Base-by-base conservation (phyloP, 2,329 filamentous ascomycete genomes). In the Cladophialophora yegresii region DNA sequence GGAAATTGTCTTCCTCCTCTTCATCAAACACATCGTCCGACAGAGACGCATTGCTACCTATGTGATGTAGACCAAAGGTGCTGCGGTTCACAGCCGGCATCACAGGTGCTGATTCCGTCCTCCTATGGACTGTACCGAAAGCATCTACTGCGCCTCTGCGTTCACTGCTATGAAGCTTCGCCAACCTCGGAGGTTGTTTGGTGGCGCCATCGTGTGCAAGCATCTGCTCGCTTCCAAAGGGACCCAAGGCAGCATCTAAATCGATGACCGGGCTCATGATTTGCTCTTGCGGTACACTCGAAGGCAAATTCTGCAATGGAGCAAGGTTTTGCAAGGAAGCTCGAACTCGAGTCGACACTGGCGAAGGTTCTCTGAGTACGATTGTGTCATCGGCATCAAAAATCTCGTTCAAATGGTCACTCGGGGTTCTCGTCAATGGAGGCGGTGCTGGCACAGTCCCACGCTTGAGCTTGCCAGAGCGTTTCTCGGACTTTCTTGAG, bases 201-300 rank as follows among this genome's bases (percentile, higher is more conserved):
- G 28, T 20, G 63, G 71, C 69, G 40, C 69, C 70, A 23, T 72
- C 70, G 20, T 73, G 71, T n/a, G 75, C 73, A 26, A 68, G 57
- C 71, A 77, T 77, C 58, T 79, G 78, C 7, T 79, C 78, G 0
- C 92, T 96, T 72, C 96, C 95, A 77, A 96, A 96, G 0, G 93
- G 92, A 1, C 92, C 93, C 1, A 98, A 83, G 28, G 93, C 95
- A 20, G 93, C 93, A 78, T 99, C 95, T 49, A 99, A 81, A 75
- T 99, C 95, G 68, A 99, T 96, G 76, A 97, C 89, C 7, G 90
- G 88, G 72, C 87, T 91, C 58, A 88, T 84, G 2, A 85, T 76
- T 64, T 96, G 91, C 54, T 88, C 85, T 8, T 86, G 82, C 2
- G 73, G 67, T 5, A 30, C 50, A 55, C 5, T n/a, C n/a, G 59